Percentiles rank a stretch among this genome's conserved stretches.
Evolutionary conservation across 768 basidiomycete genomes (phyloP).

Genomic region (Naganishia antarctica): DNA sequence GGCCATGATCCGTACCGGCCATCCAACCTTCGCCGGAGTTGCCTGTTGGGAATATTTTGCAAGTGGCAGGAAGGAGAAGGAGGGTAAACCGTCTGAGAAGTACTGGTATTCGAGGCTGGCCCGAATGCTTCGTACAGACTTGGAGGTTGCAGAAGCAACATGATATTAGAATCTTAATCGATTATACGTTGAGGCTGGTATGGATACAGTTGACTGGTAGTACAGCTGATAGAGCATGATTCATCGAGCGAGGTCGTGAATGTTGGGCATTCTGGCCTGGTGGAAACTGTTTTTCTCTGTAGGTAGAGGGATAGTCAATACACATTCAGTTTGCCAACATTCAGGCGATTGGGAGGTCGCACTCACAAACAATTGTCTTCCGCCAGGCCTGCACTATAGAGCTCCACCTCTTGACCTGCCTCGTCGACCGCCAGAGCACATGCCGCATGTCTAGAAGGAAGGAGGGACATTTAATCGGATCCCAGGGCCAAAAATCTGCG

Average conservation of each 20-base stretch:
- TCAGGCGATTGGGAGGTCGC: neutral
- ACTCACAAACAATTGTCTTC: constrained; percentile 21
- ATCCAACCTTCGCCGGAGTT: constrained; percentile 1
- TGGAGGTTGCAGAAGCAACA: too few relatives aligned
- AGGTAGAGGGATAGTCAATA: neutral
- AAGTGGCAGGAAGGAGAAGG: constrained; percentile 12
- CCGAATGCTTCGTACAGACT: too few relatives aligned
- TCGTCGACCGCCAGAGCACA: constrained; percentile 21
- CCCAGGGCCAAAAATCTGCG: neutral
- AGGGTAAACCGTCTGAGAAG: constrained; percentile 4
- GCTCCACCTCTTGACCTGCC: constrained; percentile 17
- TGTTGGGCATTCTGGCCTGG: constrained; percentile 1
- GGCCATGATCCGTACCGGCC: neutral
- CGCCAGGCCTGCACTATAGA: constrained; percentile 18
- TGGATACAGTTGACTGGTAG: neutral
- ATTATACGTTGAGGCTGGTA: neutral
- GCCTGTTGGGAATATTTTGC: constrained; percentile 21
- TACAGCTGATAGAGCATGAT: neutral
- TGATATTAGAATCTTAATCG: neutral
- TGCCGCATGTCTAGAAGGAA: constrained; percentile 18
- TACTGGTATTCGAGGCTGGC: neutral
- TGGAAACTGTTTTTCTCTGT: neutral
- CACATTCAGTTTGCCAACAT: neutral
- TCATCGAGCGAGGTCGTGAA: neutral
- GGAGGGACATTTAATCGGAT: neutral